Conservation (phyloP, 1,284 basidiomycete genomes). For the Trametes polyzona region DNA sequence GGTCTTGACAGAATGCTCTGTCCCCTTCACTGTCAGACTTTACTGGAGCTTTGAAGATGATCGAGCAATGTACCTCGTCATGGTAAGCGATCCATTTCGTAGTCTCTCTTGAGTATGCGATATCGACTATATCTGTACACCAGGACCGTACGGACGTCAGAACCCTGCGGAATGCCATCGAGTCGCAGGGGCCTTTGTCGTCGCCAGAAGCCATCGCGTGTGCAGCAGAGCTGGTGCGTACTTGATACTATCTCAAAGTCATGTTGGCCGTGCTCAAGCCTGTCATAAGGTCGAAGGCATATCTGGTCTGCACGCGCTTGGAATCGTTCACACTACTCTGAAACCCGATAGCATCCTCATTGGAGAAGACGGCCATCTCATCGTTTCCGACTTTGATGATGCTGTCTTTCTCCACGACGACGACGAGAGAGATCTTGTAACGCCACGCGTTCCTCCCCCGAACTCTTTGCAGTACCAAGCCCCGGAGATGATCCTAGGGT, state of each 20-base stretch:
- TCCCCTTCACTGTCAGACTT: constrained; percentile 64
- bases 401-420: constrained; percentile 46
- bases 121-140: too few species aligned
- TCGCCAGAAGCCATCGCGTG: constrained; percentile 23
- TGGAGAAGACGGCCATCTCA: constrained; percentile 64
- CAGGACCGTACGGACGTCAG: constrained; percentile 28
- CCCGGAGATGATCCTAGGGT: constrained; percentile 73
- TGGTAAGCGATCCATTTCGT: constrained; percentile 39
- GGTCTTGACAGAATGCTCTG: constrained; percentile 50
- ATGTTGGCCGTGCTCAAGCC: neutral
- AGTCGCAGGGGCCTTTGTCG: constrained; percentile 21
- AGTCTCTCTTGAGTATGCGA: too few species aligned
- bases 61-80: constrained; percentile 61
- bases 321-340: constrained; percentile 43
- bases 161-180: constrained; percentile 20
- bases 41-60: constrained; percentile 70
- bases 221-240: constrained; percentile 31
- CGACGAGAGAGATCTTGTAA: neutral
- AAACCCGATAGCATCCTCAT: constrained; percentile 68
- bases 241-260: neutral
- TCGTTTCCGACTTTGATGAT: constrained; percentile 45
- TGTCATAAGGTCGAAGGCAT: constrained; percentile 28
- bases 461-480: constrained; percentile 57
- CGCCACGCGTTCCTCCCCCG: neutral
- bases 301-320: constrained; percentile 31